Evolutionary conservation across 1,284 basidiomycete genomes (phyloP).

Genomic region (Rhodotorula sp.): DNA sequence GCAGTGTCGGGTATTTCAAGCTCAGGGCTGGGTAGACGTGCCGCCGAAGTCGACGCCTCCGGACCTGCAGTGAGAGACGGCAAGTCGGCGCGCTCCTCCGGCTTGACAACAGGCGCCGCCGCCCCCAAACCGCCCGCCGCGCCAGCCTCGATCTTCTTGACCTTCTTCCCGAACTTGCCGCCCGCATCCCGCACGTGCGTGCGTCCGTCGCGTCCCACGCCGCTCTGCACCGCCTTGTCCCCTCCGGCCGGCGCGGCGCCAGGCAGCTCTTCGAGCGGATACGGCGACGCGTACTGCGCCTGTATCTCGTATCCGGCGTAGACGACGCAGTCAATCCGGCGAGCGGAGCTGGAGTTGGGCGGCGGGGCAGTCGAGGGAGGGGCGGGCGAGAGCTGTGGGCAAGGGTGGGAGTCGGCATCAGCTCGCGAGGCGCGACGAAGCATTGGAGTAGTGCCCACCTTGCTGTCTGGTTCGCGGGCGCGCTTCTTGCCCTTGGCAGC

Average conservation of each 20-base stretch:
- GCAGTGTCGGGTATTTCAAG: too few species aligned
- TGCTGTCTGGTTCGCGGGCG: background rate
- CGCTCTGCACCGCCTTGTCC: background rate
- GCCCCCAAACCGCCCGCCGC: too few species aligned
- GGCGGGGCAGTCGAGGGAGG: background rate
- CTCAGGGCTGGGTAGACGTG: background rate
- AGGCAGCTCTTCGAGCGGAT: conserved; percentile 41
- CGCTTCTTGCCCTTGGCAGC: conserved; percentile 7
- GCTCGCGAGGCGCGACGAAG: accelerated
- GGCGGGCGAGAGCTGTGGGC: background rate
- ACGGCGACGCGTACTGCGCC: conserved; percentile 40
- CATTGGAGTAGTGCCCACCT: background rate
- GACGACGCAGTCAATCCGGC: conserved; percentile 29
- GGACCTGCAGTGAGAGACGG: background rate
- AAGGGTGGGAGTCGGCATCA: background rate
- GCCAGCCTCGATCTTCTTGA: background rate
- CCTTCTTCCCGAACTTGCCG: conserved; percentile 7
- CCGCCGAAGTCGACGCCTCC: background rate
- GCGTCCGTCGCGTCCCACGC: background rate
- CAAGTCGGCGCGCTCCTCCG: background rate
- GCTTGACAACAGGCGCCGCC: background rate
- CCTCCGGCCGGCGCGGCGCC: background rate
- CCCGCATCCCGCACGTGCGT: background rate
- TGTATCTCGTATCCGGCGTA: conserved; percentile 41
- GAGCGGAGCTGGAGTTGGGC: background rate